Evolutionary conservation across 108 stramenopile genomes (phyloP).

Genomic region (Skeletonema grethae): DNA sequence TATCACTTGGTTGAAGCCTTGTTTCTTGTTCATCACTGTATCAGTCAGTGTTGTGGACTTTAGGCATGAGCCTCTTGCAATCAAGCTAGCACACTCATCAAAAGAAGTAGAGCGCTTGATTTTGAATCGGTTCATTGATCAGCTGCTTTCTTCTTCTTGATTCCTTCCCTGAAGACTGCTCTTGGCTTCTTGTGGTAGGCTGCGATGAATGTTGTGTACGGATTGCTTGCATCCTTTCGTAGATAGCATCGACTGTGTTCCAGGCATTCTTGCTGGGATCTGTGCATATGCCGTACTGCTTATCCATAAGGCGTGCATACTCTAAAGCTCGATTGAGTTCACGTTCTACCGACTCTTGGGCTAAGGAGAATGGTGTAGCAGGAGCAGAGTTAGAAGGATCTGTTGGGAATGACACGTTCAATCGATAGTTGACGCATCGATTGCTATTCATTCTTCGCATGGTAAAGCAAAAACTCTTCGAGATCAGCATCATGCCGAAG

Average conservation of each 20-base stretch:
- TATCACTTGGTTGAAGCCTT: too few species aligned
- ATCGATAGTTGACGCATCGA: slow-evolving; percentile 1
- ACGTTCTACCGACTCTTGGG: slow-evolving; percentile 12
- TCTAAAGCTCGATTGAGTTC: slow-evolving; percentile 31
- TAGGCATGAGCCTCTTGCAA: neutral
- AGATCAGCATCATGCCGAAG: slow-evolving; percentile 1
- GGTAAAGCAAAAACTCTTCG: neutral
- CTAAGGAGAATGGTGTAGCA: neutral
- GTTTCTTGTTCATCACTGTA: neutral
- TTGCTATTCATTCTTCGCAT: neutral
- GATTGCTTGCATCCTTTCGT: slow-evolving; percentile 15
- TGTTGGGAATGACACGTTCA: neutral
- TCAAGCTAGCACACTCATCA: neutral
- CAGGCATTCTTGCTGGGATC: slow-evolving; percentile 33
- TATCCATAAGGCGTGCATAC: slow-evolving; percentile 31
- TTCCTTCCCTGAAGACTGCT: neutral
- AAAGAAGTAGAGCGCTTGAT: neutral
- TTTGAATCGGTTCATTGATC: neutral
- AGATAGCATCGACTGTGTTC: slow-evolving; percentile 25
- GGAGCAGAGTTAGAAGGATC: neutral
- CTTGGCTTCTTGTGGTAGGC: neutral
- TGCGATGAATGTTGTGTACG: neutral
- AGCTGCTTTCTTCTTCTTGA: neutral
- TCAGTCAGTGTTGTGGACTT: neutral
- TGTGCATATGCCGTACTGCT: slow-evolving; percentile 32